These are phyloP conservation scores for Aspergillus arachidicola DNA, from an alignment of 2,329 filamentous ascomycete genomes.

Conservation along the genomic window DNA sequence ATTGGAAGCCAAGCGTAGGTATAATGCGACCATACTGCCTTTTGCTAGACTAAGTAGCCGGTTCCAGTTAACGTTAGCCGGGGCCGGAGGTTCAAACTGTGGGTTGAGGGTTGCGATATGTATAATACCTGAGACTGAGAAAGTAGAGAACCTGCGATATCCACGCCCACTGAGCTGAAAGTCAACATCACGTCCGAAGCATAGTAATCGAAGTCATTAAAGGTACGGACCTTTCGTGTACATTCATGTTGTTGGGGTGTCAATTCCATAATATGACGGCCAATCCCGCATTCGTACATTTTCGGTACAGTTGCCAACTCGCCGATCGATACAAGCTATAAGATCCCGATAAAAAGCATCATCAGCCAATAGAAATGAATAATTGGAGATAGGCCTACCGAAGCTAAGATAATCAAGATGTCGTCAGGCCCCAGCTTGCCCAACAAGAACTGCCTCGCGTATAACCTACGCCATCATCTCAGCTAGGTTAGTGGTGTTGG, in stretches of 20 bases:
- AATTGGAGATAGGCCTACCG: not conserved
- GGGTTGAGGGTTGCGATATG: not conserved
- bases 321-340: not conserved
- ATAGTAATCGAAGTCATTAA: not conserved
- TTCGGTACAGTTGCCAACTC: not conserved
- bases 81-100: too few species aligned
- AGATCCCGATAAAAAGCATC: not conserved
- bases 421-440: not conserved
- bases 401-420: not conserved
- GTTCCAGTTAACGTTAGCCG: not conserved
- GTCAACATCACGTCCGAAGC: not conserved
- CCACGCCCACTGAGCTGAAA: not conserved
- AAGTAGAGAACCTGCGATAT: conserved; percentile 1
- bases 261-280: not conserved
- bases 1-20: not conserved
- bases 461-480: not conserved
- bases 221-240: not conserved
- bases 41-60: not conserved
- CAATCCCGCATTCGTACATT: conserved; percentile 1
- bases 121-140: not conserved
- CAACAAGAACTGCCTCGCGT: not conserved
- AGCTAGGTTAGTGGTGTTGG: not conserved
- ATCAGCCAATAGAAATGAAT: not conserved
- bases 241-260: not conserved
- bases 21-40: not conserved